Evolutionary conservation across 129 eudicot genomes (phyloP).

Genomic region (Helichrysum umbraculigerum): DNA sequence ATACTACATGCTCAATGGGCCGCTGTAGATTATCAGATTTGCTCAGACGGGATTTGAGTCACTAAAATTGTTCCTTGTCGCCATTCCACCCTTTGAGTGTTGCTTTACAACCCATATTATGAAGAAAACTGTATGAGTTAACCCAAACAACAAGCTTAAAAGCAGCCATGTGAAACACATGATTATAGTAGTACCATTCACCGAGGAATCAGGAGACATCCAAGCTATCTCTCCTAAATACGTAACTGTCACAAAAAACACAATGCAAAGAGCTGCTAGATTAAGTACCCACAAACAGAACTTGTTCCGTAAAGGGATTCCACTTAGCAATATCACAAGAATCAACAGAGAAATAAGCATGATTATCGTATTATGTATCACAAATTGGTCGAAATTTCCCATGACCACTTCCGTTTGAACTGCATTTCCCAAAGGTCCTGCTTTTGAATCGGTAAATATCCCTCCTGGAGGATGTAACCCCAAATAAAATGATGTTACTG

Average conservation of each 20-base stretch:
- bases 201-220: constrained; percentile 30
- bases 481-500: constrained; percentile 14
- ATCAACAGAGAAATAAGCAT: constrained; percentile 30
- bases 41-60: neutral
- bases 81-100: neutral
- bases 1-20: neutral
- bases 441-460: constrained; percentile 13
- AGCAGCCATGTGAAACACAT: neutral
- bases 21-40: neutral
- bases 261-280: constrained; percentile 17
- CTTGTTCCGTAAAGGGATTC: constrained; percentile 32
- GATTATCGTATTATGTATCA: constrained; percentile 31
- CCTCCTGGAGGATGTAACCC: constrained; percentile 38
- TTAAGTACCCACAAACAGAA: constrained; percentile 37
- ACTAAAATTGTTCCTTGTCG: constrained; percentile 4
- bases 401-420: constrained; percentile 18
- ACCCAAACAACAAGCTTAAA: constrained; percentile 19
- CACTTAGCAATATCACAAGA: constrained; percentile 33
- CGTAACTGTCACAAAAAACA: constrained; percentile 8
- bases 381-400: constrained; percentile 10
- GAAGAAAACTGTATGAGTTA: constrained; percentile 28
- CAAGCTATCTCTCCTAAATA: constrained; percentile 17
- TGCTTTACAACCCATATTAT: constrained; percentile 14
- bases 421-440: constrained; percentile 33
- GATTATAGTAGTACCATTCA: neutral